Evolutionary conservation across 495 filamentous ascomycete species (phyloP).

Genomic region (Penicillium paradoxum): DNA sequence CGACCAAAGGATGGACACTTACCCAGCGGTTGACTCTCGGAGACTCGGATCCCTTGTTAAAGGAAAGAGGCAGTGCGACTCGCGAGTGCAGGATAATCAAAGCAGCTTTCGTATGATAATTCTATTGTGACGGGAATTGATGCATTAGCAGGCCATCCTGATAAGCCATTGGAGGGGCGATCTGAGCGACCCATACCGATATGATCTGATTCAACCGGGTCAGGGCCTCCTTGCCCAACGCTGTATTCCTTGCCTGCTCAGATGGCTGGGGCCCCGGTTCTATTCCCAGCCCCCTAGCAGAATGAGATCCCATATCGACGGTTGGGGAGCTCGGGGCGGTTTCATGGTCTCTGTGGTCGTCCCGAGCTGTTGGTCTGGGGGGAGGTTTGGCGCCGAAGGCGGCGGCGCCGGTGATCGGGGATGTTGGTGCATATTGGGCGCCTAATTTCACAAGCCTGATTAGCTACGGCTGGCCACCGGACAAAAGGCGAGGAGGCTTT

Average conservation of each 20-base stretch:
- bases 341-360: conserved; percentile 63
- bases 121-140: conserved; percentile 46
- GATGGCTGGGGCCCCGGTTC: conserved; percentile 40
- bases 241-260: conserved; percentile 35
- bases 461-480: neutral
- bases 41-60: conserved; percentile 52
- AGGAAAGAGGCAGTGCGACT: conserved; percentile 59
- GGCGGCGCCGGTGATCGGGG: conserved; percentile 57
- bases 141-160: conserved; percentile 6
- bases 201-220: conserved; percentile 85
- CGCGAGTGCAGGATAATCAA: conserved; percentile 79
- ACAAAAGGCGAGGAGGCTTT: neutral
- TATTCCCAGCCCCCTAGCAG: conserved; percentile 34
- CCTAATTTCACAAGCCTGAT: neutral
- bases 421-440: conserved; percentile 73
- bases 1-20: conserved; percentile 34
- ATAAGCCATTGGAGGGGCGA: neutral
- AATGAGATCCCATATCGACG: conserved; percentile 33
- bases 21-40: conserved; percentile 90
- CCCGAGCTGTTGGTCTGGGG: conserved; percentile 60
- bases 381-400: conserved; percentile 62
- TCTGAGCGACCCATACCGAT: conserved; percentile 54
- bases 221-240: conserved; percentile 52
- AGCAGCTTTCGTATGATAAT: conserved; percentile 85
- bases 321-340: conserved; percentile 31